Evolutionary conservation across 805 yeast species (phyloP), one percentile per base, ranked within the genome.

Genomic region (Candida nanaspora): DNA sequence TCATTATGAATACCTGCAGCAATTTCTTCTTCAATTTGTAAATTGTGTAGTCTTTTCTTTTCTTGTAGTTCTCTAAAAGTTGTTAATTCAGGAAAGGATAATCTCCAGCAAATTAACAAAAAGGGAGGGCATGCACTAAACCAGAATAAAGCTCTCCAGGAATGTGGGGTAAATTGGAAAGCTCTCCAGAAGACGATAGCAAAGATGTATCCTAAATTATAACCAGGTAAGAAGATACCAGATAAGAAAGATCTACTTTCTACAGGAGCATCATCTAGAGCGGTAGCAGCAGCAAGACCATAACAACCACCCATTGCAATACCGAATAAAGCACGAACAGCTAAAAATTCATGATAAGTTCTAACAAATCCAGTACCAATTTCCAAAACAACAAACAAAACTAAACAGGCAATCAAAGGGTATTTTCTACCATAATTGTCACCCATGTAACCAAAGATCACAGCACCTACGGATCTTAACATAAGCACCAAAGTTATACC

Each of bases 131-230:
- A 80, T n/a, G 86, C 74, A 23, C 78, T 70, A 53, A 83, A 81
- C 88, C 88, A 82, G 60, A 78, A 82, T 34, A 81, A 62, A 1
- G 85, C 71, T 52, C 86, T 68, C 91, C 91, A 82, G 6, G 74
- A 71, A 46, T 78, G 74, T 5, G 72, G 56, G 43, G 71, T 70
- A 41, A 69, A 66, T 14, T 66, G 69, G 41, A 77, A 70, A 15
- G 76, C 78, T 47, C 82, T 61, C 46, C 68, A 70, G 59, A 76
- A 78, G 15, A 74, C 59, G 28, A 75, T 78, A 4, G 72, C 81
- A 40, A 77, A 55, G 21, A 77, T 58, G 48, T 73, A 77, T 16
- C 83, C 83, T 27, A 77, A 63, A 1, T 76, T 76, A 47, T 77
- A 83, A 39, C 89, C 89, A 51, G 82, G 79, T 53, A 82, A 86